Evolutionary conservation across 1,284 basidiomycete species (phyloP).

Genomic region (Ganoderma lucidum): DNA sequence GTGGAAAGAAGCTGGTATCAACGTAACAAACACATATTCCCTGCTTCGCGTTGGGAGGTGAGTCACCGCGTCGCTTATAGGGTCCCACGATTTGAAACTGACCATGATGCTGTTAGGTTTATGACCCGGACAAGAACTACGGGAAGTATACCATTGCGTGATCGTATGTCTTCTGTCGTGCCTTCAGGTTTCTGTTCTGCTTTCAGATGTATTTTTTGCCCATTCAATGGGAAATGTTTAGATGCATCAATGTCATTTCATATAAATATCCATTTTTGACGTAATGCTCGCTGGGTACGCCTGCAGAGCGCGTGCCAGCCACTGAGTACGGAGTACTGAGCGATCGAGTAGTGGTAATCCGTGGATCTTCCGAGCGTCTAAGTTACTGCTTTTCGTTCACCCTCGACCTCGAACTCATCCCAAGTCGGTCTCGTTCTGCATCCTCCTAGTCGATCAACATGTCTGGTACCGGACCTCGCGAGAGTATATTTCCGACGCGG

Average conservation of each 20-base stretch:
- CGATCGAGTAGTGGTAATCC: too few relatives aligned
- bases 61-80: constrained; percentile 38
- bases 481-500: constrained; percentile 93
- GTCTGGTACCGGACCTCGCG: constrained; percentile 90
- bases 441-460: constrained; percentile 48
- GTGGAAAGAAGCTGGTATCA: constrained; percentile 97
- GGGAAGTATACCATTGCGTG: constrained; percentile 86
- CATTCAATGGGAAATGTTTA: neutral
- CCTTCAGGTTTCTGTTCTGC: neutral
- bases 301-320: too few relatives aligned
- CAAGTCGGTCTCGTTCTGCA: neutral
- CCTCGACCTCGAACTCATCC: constrained; percentile 5
- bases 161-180: neutral
- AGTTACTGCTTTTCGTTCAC: constrained; percentile 19
- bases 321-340: too few relatives aligned
- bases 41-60: constrained; percentile 94
- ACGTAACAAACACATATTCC: constrained; percentile 97
- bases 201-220: neutral
- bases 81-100: neutral
- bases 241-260: neutral
- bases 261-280: neutral
- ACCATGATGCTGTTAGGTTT: constrained; percentile 61
- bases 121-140: constrained; percentile 91
- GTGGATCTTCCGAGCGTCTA: constrained; percentile 10
- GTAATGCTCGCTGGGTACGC: neutral